These are phyloP conservation scores for Claviceps sp. DNA, from an alignment of 2,329 filamentous ascomycete genomes.

Conservation along the genomic window DNA sequence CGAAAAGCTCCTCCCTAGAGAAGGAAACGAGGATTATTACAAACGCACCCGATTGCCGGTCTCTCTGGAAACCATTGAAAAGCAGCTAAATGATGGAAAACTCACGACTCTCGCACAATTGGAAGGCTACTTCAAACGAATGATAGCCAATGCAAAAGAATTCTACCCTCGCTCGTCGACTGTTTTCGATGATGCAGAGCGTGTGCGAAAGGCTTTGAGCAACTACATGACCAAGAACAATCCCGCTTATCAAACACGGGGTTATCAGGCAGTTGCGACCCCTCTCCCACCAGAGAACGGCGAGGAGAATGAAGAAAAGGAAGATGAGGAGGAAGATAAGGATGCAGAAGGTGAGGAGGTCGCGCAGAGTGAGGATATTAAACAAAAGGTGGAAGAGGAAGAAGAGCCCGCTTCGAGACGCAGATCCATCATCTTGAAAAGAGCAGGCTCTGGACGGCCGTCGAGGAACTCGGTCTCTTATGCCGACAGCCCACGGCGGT, in stretches of 20 bases:
- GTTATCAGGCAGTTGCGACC: slow-evolving; percentile 60
- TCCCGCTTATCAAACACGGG: slow-evolving; percentile 58
- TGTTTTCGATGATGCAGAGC: slow-evolving; percentile 72
- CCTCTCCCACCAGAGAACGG: slow-evolving; percentile 42
- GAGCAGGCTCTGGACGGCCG: slow-evolving; percentile 20
- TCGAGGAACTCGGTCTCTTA: slow-evolving; percentile 20
- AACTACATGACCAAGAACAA: slow-evolving; percentile 83
- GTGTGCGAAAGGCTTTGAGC: slow-evolving; percentile 71
- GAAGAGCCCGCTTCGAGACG: slow-evolving; percentile 20
- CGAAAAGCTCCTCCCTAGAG: slow-evolving; percentile 52
- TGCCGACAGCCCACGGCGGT: slow-evolving; percentile 20
- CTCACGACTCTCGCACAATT: slow-evolving; percentile 61
- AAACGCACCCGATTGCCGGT: slow-evolving; percentile 64
- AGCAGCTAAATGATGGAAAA: slow-evolving; percentile 53
- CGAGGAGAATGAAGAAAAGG: slow-evolving; percentile 17
- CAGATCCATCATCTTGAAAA: slow-evolving; percentile 26
- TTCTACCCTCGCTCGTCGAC: slow-evolving; percentile 63
- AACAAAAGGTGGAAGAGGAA: slow-evolving; percentile 19
- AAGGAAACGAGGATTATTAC: slow-evolving; percentile 63
- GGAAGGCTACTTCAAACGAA: slow-evolving; percentile 76
- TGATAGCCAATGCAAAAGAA: slow-evolving; percentile 78
- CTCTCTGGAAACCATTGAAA: slow-evolving; percentile 63
- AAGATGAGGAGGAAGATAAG: slow-evolving; percentile 18
- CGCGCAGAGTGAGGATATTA: slow-evolving; percentile 17
- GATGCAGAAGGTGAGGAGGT: slow-evolving; percentile 6